A percentile compares a stretch with the other conserved stretches of the same genome.
Conservation (phyloP, 495 filamentous ascomycete species). For the Talaromyces liani region DNA sequence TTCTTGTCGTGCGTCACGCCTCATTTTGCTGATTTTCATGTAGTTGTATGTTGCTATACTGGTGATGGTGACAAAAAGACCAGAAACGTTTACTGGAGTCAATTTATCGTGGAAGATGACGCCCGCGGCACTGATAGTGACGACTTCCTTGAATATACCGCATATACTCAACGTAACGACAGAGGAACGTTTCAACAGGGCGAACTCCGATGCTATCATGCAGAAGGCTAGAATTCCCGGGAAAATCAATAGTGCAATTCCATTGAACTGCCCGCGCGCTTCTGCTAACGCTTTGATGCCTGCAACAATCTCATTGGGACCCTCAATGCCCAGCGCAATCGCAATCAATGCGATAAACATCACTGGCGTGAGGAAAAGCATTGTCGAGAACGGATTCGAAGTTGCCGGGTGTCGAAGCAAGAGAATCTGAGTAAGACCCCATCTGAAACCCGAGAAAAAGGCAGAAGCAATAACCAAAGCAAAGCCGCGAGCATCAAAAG, state of each 20-base stretch:
- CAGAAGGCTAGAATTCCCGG: conserved; percentile 88
- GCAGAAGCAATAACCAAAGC: conserved; percentile 84
- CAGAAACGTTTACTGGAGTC: conserved; percentile 81
- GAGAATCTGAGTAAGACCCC: conserved; percentile 94
- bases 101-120: conserved; percentile 84
- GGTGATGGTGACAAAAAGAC: conserved; percentile 77
- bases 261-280: conserved; percentile 53
- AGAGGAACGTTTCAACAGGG: conserved; percentile 85
- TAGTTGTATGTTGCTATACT: conserved; percentile 91
- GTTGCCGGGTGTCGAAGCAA: conserved; percentile 92
- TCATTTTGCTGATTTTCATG: conserved; percentile 88
- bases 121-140: conserved; percentile 87
- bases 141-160: conserved; percentile 98
- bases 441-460: conserved; percentile 95
- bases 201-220: conserved; percentile 96
- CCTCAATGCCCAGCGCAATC: conserved; percentile 84
- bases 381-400: conserved; percentile 90
- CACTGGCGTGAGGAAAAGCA: conserved; percentile 92
- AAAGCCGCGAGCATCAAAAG: conserved; percentile 84
- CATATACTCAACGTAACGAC: conserved; percentile 96
- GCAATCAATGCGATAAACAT: conserved; percentile 83
- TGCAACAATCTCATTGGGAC: conserved; percentile 53
- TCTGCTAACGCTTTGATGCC: conserved; percentile 56
- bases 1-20: conserved; percentile 47
- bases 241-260: conserved; percentile 67